Evolutionary conservation across 352 stramenopile genomes (phyloP).

Genomic region (Globisporangium mamillatum): DNA sequence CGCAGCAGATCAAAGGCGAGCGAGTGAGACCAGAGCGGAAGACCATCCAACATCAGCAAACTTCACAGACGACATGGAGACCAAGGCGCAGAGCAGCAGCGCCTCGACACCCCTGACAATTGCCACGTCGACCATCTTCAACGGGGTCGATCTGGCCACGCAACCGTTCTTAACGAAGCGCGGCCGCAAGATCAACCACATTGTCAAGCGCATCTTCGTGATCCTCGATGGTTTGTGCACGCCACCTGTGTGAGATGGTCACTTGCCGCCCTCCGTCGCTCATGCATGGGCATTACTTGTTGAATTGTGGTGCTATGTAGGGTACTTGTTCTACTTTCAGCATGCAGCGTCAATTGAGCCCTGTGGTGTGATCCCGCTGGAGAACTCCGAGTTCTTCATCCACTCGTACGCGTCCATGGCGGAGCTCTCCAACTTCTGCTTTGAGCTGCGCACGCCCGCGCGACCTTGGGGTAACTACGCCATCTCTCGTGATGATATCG

Average conservation of each 20-base stretch:
- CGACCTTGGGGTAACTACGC: constrained; percentile 52
- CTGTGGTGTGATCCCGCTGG: constrained; percentile 59
- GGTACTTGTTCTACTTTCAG: constrained; percentile 83
- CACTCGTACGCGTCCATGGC: constrained; percentile 73
- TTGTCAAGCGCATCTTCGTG: constrained; percentile 74
- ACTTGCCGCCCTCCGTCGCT: not conserved
- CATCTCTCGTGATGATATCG: not conserved
- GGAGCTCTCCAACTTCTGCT: constrained; percentile 65
- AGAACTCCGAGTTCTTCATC: constrained; percentile 62
- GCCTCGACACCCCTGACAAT: not conserved
- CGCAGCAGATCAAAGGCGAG: not conserved
- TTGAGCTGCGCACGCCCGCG: constrained; percentile 61
- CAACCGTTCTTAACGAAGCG: constrained; percentile 76
- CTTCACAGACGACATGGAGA: constrained; percentile 5
- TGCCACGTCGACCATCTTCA: constrained; percentile 36
- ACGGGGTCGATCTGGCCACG: constrained; percentile 54
- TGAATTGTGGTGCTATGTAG: constrained; percentile 18
- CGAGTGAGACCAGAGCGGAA: not conserved
- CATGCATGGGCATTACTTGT: not conserved
- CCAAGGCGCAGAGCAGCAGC: not conserved
- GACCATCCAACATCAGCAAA: not conserved
- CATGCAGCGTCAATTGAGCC: constrained; percentile 41
- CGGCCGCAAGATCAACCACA: constrained; percentile 56
- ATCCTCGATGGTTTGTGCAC: constrained; percentile 54
- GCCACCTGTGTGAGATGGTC: not conserved